A percentile compares a stretch with the other conserved stretches of the same genome.
Conservation (phyloP, 352 stramenopile species). For the Stramenopiles sp. region DNA sequence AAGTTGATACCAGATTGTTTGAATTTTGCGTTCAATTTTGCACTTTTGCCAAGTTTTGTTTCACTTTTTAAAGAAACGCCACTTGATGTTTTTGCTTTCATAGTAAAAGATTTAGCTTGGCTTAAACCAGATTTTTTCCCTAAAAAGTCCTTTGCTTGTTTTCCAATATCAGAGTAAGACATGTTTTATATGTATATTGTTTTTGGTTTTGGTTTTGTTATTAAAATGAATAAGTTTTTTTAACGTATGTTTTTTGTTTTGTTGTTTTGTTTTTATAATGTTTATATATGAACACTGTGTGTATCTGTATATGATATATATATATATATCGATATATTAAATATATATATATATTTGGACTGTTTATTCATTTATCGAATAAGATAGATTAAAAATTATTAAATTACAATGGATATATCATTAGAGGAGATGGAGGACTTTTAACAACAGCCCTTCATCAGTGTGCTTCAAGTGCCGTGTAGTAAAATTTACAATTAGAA, state of each 20-base stretch:
- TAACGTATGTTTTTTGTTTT: background rate
- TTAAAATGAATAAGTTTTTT: background rate
- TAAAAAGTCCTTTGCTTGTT: background rate
- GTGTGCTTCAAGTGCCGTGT: too few relatives aligned
- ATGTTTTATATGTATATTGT: conserved; percentile 2
- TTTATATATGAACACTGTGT: background rate
- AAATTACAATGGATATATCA: too few relatives aligned
- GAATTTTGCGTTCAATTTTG: conserved; percentile 7
- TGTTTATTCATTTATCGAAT: too few relatives aligned
- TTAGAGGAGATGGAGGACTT: too few relatives aligned
- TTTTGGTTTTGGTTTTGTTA: conserved; percentile 2
- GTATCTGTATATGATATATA: background rate
- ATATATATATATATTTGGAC: too few relatives aligned
- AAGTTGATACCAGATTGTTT: background rate
- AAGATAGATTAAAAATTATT: too few relatives aligned
- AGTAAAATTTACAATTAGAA: too few relatives aligned
- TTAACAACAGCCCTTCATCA: too few relatives aligned
- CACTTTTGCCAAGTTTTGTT: background rate
- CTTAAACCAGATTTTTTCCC: background rate
- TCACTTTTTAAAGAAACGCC: background rate
- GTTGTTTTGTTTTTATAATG: background rate
- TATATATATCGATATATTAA: too few relatives aligned
- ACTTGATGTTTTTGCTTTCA: background rate
- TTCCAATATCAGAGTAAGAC: conserved; percentile 3
- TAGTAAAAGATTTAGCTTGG: background rate